A percentile compares a stretch with the other conserved stretches of the same genome.
phyloP scores from a whole-genome alignment of 495 filamentous ascomycete species.

The Lichenothelia convexa region DNA sequence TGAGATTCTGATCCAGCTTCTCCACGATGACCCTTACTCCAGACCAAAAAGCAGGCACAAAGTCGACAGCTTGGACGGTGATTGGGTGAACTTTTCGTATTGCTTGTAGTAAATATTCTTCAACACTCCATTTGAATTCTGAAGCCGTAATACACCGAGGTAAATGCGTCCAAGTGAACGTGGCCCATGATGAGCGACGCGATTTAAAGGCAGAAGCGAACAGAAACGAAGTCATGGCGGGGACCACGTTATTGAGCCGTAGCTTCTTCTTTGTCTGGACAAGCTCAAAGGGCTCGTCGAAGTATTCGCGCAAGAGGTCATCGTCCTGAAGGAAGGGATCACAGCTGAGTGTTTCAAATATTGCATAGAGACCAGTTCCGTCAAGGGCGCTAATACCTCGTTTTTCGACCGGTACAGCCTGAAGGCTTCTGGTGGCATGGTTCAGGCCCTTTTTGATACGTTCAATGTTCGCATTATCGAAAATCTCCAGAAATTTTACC shows the following conservation, averaged over 20 bases:
- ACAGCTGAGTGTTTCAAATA: constrained; percentile 47
- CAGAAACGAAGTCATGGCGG: constrained; percentile 63
- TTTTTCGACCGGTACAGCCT: constrained; percentile 26
- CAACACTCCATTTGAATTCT: constrained; percentile 72
- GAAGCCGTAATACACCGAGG: constrained; percentile 34
- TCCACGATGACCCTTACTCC: constrained; percentile 52
- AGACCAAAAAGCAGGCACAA: constrained; percentile 53
- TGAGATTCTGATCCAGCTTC: constrained; percentile 51
- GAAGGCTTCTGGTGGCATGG: constrained; percentile 29
- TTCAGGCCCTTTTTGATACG: constrained; percentile 42
- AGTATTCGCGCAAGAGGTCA: constrained; percentile 33
- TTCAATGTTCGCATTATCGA: constrained; percentile 40
- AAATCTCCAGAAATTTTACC: constrained; percentile 30
- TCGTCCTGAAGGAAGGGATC: constrained; percentile 38
- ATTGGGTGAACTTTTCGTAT: constrained; percentile 25
- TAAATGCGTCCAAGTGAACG: constrained; percentile 43
- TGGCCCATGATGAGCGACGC: constrained; percentile 45
- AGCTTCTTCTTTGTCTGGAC: constrained; percentile 56
- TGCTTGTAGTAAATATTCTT: constrained; percentile 36
- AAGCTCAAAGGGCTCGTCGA: constrained; percentile 59
- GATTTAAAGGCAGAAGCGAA: constrained; percentile 39
- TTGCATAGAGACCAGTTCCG: constrained; percentile 31
- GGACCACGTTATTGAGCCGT: constrained; percentile 50
- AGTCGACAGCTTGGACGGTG: constrained; percentile 22
- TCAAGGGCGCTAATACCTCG: constrained; percentile 32